A percentile compares a stretch with the other conserved stretches of the same genome.
These are phyloP conservation scores for Hordeum pubiflorum DNA, from an alignment of 202 grass and related monocot genomes.

Conservation along the genomic window DNA sequence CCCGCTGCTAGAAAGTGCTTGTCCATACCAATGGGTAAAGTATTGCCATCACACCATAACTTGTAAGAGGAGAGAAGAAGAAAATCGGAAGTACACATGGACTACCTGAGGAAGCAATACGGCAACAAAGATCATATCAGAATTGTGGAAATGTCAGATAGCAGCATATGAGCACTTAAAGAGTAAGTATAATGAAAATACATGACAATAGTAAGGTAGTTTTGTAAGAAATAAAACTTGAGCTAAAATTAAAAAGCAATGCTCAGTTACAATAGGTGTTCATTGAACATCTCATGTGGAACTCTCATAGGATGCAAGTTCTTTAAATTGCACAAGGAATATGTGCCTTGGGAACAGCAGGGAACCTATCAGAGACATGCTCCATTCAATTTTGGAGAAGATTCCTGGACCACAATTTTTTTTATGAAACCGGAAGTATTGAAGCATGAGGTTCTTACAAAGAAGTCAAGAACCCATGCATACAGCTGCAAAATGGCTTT, in stretches of 20 bases:
- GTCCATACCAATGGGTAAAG: slow-evolving; percentile 84
- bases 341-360: background rate
- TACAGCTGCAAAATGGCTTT: background rate
- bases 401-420: background rate
- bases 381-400: slow-evolving; percentile 14
- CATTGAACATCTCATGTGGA: slow-evolving; percentile 14
- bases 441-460: slow-evolving; percentile 2
- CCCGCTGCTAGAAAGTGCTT: background rate
- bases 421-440: background rate
- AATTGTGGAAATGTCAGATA: slow-evolving; percentile 4
- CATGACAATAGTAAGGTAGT: background rate
- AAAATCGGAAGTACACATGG: slow-evolving; percentile 77
- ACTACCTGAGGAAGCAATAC: slow-evolving; percentile 48
- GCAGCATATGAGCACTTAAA: background rate
- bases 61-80: slow-evolving; percentile 79
- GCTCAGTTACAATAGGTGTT: background rate
- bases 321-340: background rate
- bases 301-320: background rate
- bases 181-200: slow-evolving; percentile 7
- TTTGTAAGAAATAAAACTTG: background rate
- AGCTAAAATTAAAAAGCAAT: slow-evolving; percentile 6
- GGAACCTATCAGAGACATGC: background rate
- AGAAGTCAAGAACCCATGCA: background rate
- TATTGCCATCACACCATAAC: slow-evolving; percentile 85
- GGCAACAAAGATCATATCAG: slow-evolving; percentile 23